Percentiles rank a stretch among this genome's conserved stretches.
Evolutionary conservation across 2,329 filamentous ascomycete genomes (phyloP).

Genomic region (Chaetomium olivaceum): DNA sequence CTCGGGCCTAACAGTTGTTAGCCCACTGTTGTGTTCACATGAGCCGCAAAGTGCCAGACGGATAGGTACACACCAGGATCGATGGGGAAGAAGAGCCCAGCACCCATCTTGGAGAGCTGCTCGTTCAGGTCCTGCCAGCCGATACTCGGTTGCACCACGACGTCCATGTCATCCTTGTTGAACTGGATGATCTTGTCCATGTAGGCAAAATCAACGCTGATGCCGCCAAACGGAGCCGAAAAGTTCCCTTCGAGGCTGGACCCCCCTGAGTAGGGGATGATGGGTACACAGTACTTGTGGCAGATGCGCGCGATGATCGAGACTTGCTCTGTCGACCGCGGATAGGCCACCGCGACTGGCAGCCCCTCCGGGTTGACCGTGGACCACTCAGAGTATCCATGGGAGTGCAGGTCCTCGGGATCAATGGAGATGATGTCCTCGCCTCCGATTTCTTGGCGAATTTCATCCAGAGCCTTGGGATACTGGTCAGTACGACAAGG

Average conservation of each 20-base stretch:
- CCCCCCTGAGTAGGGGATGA: constrained; percentile 85
- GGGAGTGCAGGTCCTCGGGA: constrained; percentile 59
- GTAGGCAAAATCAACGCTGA: constrained; percentile 84
- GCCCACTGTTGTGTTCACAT: not conserved
- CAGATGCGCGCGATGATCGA: constrained; percentile 66
- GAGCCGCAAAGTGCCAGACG: constrained; percentile 20
- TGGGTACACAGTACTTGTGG: constrained; percentile 75
- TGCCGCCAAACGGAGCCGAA: constrained; percentile 79
- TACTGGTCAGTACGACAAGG: not conserved
- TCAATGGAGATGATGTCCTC: constrained; percentile 64
- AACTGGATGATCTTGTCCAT: constrained; percentile 83
- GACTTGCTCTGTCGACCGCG: constrained; percentile 61
- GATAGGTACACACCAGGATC: constrained; percentile 63
- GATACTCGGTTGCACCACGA: constrained; percentile 87
- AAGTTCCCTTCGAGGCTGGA: constrained; percentile 89
- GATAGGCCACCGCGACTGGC: constrained; percentile 65
- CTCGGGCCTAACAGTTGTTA: constrained; percentile 50
- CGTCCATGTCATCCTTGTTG: constrained; percentile 86
- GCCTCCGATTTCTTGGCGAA: constrained; percentile 48
- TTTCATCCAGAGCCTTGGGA: constrained; percentile 53
- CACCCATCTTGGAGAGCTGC: constrained; percentile 64
- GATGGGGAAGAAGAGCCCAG: constrained; percentile 85
- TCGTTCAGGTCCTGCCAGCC: constrained; percentile 91
- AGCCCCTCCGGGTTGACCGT: constrained; percentile 60
- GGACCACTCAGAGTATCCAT: constrained; percentile 70